phyloP scores from a whole-genome alignment of 2,329 filamentous ascomycete genomes.

The Aspergillus fijiensis region DNA sequence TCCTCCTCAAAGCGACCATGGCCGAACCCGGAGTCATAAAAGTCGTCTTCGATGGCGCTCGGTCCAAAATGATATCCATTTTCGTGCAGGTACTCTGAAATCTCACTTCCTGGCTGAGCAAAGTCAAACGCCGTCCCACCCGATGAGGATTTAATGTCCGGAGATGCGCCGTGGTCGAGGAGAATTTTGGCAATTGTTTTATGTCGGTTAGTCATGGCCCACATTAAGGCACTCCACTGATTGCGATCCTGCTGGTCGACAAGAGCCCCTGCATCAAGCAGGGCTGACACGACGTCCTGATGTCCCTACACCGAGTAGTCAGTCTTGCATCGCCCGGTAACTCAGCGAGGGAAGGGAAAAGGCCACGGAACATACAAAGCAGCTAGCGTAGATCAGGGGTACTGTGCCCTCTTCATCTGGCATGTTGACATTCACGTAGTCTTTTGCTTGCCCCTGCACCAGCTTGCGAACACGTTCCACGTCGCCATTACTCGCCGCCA shows the following conservation, averaged over 20 bases:
- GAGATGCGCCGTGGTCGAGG: conserved; percentile 90
- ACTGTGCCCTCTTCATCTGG: conserved; percentile 93
- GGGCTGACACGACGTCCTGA: conserved; percentile 77
- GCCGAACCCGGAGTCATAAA: conserved; percentile 87
- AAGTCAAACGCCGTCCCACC: conserved; percentile 96
- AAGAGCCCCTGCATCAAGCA: conserved; percentile 81
- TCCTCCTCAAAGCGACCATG: conserved; percentile 96
- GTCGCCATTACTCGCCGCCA: conserved; percentile 96
- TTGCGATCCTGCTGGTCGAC: conserved; percentile 95
- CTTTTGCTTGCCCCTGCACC: conserved; percentile 69
- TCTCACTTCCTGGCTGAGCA: conserved; percentile 90
- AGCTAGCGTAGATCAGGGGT: conserved; percentile 96
- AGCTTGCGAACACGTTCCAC: conserved; percentile 75
- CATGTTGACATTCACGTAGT: conserved; percentile 79
- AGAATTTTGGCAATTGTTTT: conserved; percentile 92
- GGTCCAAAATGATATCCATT: conserved; percentile 72
- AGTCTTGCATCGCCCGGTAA: neutral
- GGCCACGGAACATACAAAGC: conserved; percentile 67
- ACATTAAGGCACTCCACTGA: conserved; percentile 97
- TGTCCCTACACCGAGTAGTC: conserved; percentile 62
- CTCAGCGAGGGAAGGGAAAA: neutral
- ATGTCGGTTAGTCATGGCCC: conserved; percentile 98
- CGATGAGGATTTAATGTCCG: conserved; percentile 90
- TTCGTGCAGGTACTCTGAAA: conserved; percentile 91
- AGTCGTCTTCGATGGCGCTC: conserved; percentile 65